phyloP scores from a whole-genome alignment of 2,329 filamentous ascomycete species.

The Epichloe festucae region DNA sequence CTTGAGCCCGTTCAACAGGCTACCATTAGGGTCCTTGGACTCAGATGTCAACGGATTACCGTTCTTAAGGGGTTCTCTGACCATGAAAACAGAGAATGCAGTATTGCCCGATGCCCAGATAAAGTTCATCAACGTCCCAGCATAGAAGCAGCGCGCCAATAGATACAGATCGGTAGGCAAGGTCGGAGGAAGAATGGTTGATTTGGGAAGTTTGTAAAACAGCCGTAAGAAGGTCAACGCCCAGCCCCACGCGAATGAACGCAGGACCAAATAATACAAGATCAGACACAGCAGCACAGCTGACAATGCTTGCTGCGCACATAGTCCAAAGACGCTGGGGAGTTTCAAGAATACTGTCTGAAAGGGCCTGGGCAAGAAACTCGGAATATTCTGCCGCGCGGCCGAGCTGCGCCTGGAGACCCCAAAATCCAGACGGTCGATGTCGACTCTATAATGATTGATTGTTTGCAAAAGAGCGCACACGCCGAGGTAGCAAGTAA shows the following conservation, averaged over 20 bases:
- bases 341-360: slow-evolving; percentile 26
- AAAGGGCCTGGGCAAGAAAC: slow-evolving; percentile 17
- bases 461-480: slow-evolving; percentile 58
- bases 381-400: slow-evolving; percentile 11
- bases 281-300: slow-evolving; percentile 34
- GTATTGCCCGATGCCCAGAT: slow-evolving; percentile 69
- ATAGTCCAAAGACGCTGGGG: slow-evolving; percentile 24
- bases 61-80: slow-evolving; percentile 70
- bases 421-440: slow-evolving; percentile 48
- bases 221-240: slow-evolving; percentile 57
- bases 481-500: slow-evolving; percentile 56
- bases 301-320: slow-evolving; percentile 26
- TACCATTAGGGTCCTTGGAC: slow-evolving; percentile 85
- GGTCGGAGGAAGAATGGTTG: slow-evolving; percentile 46
- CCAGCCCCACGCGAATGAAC: slow-evolving; percentile 53
- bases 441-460: slow-evolving; percentile 59
- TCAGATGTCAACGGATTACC: slow-evolving; percentile 72
- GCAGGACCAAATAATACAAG: slow-evolving; percentile 50
- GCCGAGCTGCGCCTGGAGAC: slow-evolving; percentile 12
- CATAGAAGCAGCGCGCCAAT: slow-evolving; percentile 40
- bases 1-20: slow-evolving; percentile 69
- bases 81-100: slow-evolving; percentile 69
- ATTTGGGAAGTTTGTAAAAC: slow-evolving; percentile 64
- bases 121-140: slow-evolving; percentile 53
- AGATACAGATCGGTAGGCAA: slow-evolving; percentile 46